Evolutionary conservation across 257 asterid species (phyloP).

Genomic region (Primulina eburnea): DNA sequence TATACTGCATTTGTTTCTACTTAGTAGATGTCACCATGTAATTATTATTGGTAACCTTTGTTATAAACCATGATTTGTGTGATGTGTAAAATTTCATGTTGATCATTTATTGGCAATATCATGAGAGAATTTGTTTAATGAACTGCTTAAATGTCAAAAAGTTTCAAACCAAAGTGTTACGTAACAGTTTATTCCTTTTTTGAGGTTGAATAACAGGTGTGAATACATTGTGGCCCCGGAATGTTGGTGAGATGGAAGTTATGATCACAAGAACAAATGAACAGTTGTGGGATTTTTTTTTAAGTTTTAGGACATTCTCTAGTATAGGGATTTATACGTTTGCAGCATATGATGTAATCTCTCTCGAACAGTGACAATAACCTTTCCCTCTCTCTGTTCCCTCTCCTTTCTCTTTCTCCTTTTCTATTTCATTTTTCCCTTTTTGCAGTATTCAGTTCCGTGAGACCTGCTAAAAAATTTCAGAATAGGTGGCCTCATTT

Average conservation of each 20-base stretch:
- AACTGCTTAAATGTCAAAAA: background rate
- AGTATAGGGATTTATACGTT: background rate
- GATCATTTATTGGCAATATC: background rate
- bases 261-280: background rate
- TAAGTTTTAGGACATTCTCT: background rate
- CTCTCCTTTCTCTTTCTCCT: background rate
- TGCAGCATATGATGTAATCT: background rate
- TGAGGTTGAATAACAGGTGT: background rate
- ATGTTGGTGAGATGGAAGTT: background rate
- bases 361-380: background rate
- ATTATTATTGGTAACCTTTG: background rate
- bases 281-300: background rate
- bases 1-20: background rate
- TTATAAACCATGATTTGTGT: background rate
- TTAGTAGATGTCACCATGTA: background rate
- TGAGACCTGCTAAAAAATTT: background rate
- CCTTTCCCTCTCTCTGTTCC: background rate
- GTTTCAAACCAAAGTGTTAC: background rate
- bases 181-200: background rate
- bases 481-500: background rate
- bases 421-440: background rate
- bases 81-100: background rate
- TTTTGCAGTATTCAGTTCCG: background rate
- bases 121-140: background rate
- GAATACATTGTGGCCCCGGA: background rate